Evolutionary conservation across 2,329 filamentous ascomycete species (phyloP), one percentile per base, ranked within the genome.

Genomic region (Penicillium palitans): DNA sequence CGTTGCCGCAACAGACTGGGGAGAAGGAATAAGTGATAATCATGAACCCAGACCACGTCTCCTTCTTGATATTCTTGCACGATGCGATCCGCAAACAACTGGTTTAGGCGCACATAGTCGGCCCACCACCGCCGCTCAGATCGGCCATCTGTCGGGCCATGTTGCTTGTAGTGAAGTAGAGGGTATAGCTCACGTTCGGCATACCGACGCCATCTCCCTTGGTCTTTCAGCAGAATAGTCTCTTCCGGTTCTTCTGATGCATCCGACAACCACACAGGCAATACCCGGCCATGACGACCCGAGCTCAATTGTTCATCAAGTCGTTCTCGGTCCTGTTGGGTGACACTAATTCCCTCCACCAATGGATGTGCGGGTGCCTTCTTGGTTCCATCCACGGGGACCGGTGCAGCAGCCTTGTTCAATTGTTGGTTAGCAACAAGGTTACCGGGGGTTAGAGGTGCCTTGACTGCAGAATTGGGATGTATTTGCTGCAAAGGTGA

Each of bases 81-180:
- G 67, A 98, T 96, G 62, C 87, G 87, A 74, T 96, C 89, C 61
- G 93, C 93, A 68, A 97, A 97, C 63, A 91, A 87, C 70, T 91
- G 88, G 78, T 97, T 98, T 85, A 97, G 89, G 53, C 89, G 88
- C 74, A 92, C 90, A 77, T 96, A 98, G 77, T 98, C 92, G 27
- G 89, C 87, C 93, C 93, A 98, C 68, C 92, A 87, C 42, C 89
- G 83, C 53, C 90, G 87, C 72, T 95, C 90, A 19, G 87, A 86
- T 65, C 90, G 87, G 37, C 92, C 92, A 73, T 97, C 90, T 13
- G 87, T 90, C 1, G 93, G 91, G 73, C 93, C 91, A 71, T 96
- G 90, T 71, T 95, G 91, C 78, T 96, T 96, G 82, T 98, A 98
- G 77, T 98, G 93, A 73, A 97, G 92, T 10, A 97, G 83, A 1